Conservation (phyloP, 441 rosid genomes). For the Adansonia rubrostipa region DNA sequence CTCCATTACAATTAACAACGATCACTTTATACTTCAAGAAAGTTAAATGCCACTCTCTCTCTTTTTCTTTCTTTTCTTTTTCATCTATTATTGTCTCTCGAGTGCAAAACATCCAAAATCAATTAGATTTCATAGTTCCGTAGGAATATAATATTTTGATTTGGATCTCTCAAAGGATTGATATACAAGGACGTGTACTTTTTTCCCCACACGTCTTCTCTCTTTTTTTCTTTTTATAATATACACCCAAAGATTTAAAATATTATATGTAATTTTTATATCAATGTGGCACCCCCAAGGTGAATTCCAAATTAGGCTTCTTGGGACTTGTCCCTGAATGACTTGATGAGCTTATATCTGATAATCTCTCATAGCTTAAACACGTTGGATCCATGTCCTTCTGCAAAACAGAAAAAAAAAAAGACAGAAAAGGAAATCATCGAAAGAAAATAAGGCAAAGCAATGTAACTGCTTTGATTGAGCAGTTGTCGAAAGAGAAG, state of each 20-base stretch:
- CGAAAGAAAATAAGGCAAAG: conserved; percentile 16
- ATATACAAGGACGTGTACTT: conserved; percentile 38
- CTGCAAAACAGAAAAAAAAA: conserved; percentile 32
- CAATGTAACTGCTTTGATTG: not conserved
- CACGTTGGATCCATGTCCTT: conserved; percentile 72
- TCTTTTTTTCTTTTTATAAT: conserved; percentile 38
- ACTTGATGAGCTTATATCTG: conserved; percentile 75
- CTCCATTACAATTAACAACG: conserved; percentile 53
- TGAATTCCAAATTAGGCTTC: conserved; percentile 93
- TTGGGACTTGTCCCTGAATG: conserved; percentile 71
- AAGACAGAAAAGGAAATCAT: not conserved
- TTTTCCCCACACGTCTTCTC: conserved; percentile 51
- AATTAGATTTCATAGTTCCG: conserved; percentile 61
- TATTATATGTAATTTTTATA: not conserved
- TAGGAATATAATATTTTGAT: conserved; percentile 54
- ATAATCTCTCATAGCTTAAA: conserved; percentile 73
- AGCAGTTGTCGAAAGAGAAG: conserved; percentile 27
- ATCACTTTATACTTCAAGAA: conserved; percentile 43
- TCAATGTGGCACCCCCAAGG: conserved; percentile 83
- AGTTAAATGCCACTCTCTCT: conserved; percentile 35
- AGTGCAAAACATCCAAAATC: conserved; percentile 43
- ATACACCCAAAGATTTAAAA: conserved; percentile 22
- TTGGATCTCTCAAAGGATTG: conserved; percentile 49
- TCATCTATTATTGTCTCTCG: not conserved
- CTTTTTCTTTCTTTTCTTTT: conserved; percentile 13